Evolutionary conservation across 257 asterid genomes (phyloP).

Genomic region (Solanum appendiculatum): DNA sequence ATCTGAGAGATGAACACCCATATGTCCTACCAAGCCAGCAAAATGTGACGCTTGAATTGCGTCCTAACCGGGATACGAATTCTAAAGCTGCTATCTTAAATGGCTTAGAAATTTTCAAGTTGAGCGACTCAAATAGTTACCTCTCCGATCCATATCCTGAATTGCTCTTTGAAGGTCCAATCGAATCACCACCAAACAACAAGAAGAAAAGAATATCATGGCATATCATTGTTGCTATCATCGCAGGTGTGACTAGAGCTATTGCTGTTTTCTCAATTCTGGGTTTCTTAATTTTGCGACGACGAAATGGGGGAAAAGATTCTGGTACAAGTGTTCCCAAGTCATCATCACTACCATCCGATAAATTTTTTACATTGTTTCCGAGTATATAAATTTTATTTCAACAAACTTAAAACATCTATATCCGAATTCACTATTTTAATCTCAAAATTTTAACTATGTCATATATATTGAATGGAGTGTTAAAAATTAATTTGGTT

Average conservation of each 20-base stretch:
- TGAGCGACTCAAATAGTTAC: constrained; percentile 16
- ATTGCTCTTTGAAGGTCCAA: not conserved
- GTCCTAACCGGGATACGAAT: not conserved
- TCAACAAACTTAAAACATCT: not conserved
- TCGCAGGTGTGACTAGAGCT: constrained; percentile 18
- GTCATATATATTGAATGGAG: not conserved
- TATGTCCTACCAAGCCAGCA: too few relatives aligned
- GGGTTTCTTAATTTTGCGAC: constrained; percentile 14
- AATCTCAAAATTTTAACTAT: not conserved
- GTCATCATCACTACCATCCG: constrained; percentile 20
- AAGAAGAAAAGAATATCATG: not conserved
- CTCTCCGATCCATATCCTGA: constrained; percentile 35
- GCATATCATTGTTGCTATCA: not conserved
- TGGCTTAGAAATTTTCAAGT: constrained; percentile 54
- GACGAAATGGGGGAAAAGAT: constrained; percentile 17
- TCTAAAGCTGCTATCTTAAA: constrained; percentile 22
- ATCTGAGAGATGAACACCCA: too few relatives aligned
- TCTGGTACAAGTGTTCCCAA: not conserved
- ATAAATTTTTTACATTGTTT: too few relatives aligned
- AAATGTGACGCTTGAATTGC: constrained; percentile 16
- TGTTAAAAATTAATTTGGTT: not conserved
- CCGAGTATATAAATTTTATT: not conserved
- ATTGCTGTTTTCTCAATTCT: not conserved
- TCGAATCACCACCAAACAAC: not conserved
- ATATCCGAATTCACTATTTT: not conserved